Evolutionary conservation across 2,329 filamentous ascomycete genomes (phyloP), one percentile per base, ranked within the genome.

Genomic region (Aspergillus sp.): DNA sequence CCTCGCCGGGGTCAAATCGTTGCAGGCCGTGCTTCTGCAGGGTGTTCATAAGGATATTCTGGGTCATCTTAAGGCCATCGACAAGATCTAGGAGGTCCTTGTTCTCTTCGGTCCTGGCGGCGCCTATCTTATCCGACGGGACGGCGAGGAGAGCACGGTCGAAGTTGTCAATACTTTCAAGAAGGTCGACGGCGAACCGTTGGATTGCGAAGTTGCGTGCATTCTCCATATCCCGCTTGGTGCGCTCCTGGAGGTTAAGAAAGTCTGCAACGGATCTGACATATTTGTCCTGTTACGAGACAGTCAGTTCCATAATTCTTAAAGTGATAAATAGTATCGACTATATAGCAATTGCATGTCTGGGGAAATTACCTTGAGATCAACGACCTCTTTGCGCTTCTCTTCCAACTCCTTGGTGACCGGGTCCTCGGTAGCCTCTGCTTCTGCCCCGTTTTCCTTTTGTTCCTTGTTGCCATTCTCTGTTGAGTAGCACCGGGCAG

Each of bases 221-320:
- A 19, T 85, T 79, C 77, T 95, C 90, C 74, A 96, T 88, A 67
- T 99, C 95, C 72, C 95, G 91, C 75, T 88, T 85, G 44, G 91
- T 96, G 72, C 95, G 91, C 72, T 97, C 91, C 81, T 98, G 93
- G 51, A 99, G 89, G 80, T 98, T 99, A 74, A 91, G 91, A 85
- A 96, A 98, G 70, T 99, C 95, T 78, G 95, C 95, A 64, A 98
- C 87, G 55, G 90, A 89, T 74, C 95, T 93, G 63, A 97, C 85
- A 78, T 92, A 96, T 81, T 92, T 95, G 79, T 98, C 95, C 95
- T 98, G 49, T 55, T 51, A 12, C 5, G 12, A 30, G 9, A 12
- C 7, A 8, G 34, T 55, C 15, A 56, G 9, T 44, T 42, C 5
- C 6, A 7, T 19, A 5, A 4, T 33, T 12, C 24, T 41, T 47